Evolutionary conservation across 2,329 filamentous ascomycete genomes (phyloP), one percentile per base, ranked within the genome.

Genomic region (Lizonia empirigonia): DNA sequence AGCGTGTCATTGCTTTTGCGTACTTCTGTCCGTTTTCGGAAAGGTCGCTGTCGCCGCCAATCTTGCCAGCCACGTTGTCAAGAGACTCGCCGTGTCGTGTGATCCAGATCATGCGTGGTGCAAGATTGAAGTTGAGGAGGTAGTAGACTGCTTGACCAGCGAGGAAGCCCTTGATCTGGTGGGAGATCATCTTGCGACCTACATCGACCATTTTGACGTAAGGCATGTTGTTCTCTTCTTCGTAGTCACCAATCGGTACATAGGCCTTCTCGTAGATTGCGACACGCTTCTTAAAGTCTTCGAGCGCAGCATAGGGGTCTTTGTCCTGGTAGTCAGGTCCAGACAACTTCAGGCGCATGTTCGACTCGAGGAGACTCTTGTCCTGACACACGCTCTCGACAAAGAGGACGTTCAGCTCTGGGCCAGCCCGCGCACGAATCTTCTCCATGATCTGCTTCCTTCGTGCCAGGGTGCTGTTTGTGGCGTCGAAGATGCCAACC

Each of bases 141-240:
- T 97, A 99, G 59, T 92, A 96, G 49, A 94, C 91, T 47, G 96
- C 94, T 56, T 94, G 90, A 30, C 89, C 90, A 50, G 91, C 91
- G 39, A 99, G 80, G 73, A 99, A 99, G 5, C 94, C 94, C 60
- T 88, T 88, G 54, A 97, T 86, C 56, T 94, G 89, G 71, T 96
- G 89, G 37, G 93, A 89, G 34, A 97, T 86, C 54, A 97, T 83
- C 74, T 99, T 99, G 55, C 93, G 86, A 33, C 94, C 94, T 2
- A 99, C 94, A 72, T 99, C 94, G 59, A 97, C 90, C 89, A 97
- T 96, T 79, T 91, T 91, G 58, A 99, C 95, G 69, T 96, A 99
- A 53, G 95, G 90, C 83, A 97, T 88, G 64, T 92, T 87, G 67
- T 95, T 83, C 18, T 88, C 82, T 75, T 99, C 94, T 71, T 99